Evolutionary conservation across 2,329 filamentous ascomycete species (phyloP).

Genomic region (Berkeleyomyces basicola): DNA sequence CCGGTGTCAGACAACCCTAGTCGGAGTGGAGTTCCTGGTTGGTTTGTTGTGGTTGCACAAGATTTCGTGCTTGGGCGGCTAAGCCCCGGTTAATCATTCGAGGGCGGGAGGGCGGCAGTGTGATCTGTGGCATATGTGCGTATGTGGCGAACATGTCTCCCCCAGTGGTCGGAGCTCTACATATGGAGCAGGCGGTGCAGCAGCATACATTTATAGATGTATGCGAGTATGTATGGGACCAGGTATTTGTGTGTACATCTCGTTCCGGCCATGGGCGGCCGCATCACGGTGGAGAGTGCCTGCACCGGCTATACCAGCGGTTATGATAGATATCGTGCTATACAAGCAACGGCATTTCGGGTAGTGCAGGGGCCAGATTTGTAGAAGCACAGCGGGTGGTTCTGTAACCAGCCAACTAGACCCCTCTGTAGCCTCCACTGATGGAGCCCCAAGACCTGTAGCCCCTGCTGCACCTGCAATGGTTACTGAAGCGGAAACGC

Average conservation of each 20-base stretch:
- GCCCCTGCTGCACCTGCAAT: too few relatives aligned
- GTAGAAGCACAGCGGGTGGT: too few relatives aligned
- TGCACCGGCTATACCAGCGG: neutral
- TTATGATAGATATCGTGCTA: neutral
- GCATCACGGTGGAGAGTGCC: too few relatives aligned
- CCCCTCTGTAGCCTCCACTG: too few relatives aligned
- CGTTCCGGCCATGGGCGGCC: too few relatives aligned
- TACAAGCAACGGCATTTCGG: neutral
- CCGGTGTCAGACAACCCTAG: too few relatives aligned
- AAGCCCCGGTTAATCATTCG: neutral
- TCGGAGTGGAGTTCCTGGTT: neutral
- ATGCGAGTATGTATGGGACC: neutral
- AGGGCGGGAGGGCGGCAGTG: neutral
- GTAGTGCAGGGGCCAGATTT: too few relatives aligned
- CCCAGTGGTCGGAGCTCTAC: conserved; percentile 7
- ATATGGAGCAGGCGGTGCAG: too few relatives aligned
- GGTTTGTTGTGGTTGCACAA: neutral
- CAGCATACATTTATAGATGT: neutral
- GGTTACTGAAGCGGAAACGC: neutral
- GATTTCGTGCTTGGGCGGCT: neutral
- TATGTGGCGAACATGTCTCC: conserved; percentile 4
- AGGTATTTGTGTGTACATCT: neutral
- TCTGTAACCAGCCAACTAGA: too few relatives aligned
- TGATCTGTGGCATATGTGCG: too few relatives aligned
- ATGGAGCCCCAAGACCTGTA: too few relatives aligned